Evolutionary conservation across 2,329 filamentous ascomycete species (phyloP).

Genomic region (Fusarium sp.): DNA sequence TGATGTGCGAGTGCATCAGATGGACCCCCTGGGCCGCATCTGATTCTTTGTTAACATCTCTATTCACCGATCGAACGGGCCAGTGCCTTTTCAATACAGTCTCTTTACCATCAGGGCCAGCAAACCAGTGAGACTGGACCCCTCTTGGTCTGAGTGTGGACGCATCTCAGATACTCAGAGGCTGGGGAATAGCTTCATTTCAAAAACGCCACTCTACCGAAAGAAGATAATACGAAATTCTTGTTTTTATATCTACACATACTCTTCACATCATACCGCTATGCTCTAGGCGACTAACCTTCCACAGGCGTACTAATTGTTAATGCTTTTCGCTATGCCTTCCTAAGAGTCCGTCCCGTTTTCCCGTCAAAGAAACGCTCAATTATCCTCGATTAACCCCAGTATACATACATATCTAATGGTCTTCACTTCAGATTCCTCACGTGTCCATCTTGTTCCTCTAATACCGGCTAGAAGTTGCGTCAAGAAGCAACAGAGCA

Average conservation of each 20-base stretch:
- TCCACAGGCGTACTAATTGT: conserved; percentile 5
- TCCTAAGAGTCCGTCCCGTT: conserved; percentile 16
- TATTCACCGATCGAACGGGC: neutral
- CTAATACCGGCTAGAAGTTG: conserved; percentile 6
- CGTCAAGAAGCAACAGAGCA: neutral
- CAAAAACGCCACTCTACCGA: neutral
- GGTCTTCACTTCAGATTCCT: conserved; percentile 15
- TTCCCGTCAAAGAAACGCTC: conserved; percentile 28
- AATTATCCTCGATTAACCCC: conserved; percentile 38
- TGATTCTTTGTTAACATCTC: conserved; percentile 12
- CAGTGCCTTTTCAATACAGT: neutral
- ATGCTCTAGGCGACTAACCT: neutral
- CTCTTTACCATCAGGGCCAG: neutral
- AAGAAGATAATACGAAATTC: neutral
- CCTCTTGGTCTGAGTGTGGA: neutral
- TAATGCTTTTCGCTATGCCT: conserved; percentile 26
- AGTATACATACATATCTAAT: conserved; percentile 26
- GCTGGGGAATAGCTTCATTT: neutral
- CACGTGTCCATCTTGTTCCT: conserved; percentile 1
- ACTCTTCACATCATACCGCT: conserved; percentile 14
- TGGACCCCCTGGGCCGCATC: neutral
- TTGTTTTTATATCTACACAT: conserved; percentile 31
- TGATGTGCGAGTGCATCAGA: neutral
- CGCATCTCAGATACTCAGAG: too few relatives aligned
- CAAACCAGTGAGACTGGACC: neutral